Percentiles rank a stretch among this genome's conserved stretches.
Conservation (phyloP, 805 yeast genomes). For the Wickerhamomyces subpelliculosus region DNA sequence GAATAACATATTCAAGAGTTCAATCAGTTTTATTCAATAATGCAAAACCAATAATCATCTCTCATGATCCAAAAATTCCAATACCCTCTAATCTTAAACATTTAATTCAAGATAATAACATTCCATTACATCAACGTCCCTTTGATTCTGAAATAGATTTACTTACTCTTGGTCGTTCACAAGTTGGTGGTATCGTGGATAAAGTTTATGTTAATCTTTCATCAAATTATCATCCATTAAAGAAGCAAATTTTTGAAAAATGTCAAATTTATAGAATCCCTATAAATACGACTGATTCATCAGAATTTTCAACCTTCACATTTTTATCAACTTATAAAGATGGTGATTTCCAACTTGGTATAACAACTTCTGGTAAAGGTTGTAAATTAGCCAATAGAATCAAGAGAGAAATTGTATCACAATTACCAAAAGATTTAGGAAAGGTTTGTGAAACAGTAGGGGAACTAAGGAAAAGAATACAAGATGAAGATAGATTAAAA, state of each 20-base stretch:
- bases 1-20: constrained; percentile 41
- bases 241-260: constrained; percentile 34
- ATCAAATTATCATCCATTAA: constrained; percentile 22
- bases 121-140: constrained; percentile 24
- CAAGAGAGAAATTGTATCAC: constrained; percentile 60
- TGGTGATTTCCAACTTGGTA: constrained; percentile 75
- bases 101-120: constrained; percentile 20
- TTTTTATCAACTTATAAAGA: constrained; percentile 62
- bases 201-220: constrained; percentile 60
- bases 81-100: constrained; percentile 22
- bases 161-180: constrained; percentile 49
- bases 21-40: constrained; percentile 43
- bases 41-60: constrained; percentile 48
- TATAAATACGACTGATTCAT: constrained; percentile 68
- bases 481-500: constrained; percentile 40
- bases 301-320: constrained; percentile 69
- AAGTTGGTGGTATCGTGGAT: constrained; percentile 64
- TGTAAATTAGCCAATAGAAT: constrained; percentile 79
- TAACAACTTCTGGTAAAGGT: constrained; percentile 84
- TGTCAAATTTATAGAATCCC: constrained; percentile 72
- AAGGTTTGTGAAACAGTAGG: constrained; percentile 67
- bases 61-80: constrained; percentile 17
- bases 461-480: constrained; percentile 47
- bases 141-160: constrained; percentile 38
- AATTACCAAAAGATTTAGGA: constrained; percentile 66